These are phyloP conservation scores for Hydnum rufescens DNA, from an alignment of 768 basidiomycete genomes.

Conservation along the genomic window DNA sequence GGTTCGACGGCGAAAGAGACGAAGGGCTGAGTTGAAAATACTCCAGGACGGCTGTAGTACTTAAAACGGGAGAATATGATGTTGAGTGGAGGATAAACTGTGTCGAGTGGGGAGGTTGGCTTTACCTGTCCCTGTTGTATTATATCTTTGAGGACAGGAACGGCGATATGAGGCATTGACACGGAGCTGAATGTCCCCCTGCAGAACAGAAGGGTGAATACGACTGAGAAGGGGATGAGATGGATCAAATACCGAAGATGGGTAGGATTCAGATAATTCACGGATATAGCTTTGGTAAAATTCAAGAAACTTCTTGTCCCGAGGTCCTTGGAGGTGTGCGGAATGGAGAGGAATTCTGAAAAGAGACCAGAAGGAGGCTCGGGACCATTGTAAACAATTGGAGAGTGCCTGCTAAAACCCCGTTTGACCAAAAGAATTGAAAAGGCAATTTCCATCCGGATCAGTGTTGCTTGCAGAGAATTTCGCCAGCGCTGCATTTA, in stretches of 20 bases:
- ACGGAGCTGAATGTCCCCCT: not conserved
- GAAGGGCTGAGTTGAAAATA: not conserved
- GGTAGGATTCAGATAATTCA: not conserved
- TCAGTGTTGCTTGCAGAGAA: slow-evolving; percentile 27
- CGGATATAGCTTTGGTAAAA: slow-evolving; percentile 14
- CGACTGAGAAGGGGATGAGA: not conserved
- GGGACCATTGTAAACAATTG: slow-evolving; percentile 40
- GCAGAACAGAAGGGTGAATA: not conserved
- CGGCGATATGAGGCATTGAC: not conserved
- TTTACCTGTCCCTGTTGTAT: not conserved
- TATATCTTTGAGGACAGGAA: not conserved
- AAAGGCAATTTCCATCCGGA: slow-evolving; percentile 31
- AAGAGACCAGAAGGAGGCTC: slow-evolving; percentile 30
- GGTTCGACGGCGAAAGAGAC: not conserved
- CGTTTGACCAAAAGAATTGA: slow-evolving; percentile 22
- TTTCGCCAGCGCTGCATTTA: slow-evolving; percentile 19
- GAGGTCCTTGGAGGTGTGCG: slow-evolving; percentile 22
- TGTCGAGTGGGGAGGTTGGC: not conserved
- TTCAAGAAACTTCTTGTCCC: slow-evolving; percentile 24
- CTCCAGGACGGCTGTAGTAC: not conserved
- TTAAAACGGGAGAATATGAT: not conserved
- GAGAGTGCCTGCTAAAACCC: slow-evolving; percentile 18
- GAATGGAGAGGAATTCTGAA: slow-evolving; percentile 30
- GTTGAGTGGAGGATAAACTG: no score
- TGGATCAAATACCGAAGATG: not conserved